Evolutionary conservation across 208 protist genomes (phyloP), one percentile per base, ranked within the genome.

Genomic region (Trypanosoma theileri): DNA sequence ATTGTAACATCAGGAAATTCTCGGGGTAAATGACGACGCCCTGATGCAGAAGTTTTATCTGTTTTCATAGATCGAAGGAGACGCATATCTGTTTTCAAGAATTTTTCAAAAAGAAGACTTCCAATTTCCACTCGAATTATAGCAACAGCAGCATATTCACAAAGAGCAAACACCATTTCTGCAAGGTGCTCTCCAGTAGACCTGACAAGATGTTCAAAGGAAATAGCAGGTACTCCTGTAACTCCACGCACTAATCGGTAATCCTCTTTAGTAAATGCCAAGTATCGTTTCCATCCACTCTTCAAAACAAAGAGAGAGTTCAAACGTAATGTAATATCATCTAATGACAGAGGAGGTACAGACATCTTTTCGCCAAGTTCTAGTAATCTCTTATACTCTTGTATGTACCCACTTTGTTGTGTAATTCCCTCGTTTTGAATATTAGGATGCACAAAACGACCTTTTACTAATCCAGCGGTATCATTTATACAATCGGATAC

Each of bases 211-310:
- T 69, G 45, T n/a, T 69, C 64, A 45, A 59, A 52, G 8, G 40
- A n/a, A 58, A 79, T 69, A 9, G 63, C 40, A 1, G 74, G 74
- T 2, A 75, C 73, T 3, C 83, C 83, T 22, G 64, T 86, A 6
- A 89, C 78, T 50, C 60, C 35, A 21, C 73, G 73, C 52, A 86
- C 79, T 12, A 56, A 59, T 41, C 69, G 61, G 56, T 85, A 85
- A 53, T 71, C 66, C 42, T 50, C 17, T 35, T 59, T 13, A 19
- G 28, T 42, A 7, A 21, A 42, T 12, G 28, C 17, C 6, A 42
- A 3, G 10, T 44, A 40, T 14, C 35, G 19, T 7, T 42, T 59
- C 28, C 22, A 42, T 42, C 17, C 10, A 11, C 31, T 35, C 9
- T 59, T 12, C 16, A 59, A 40, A 21, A 19, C 8, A 16, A 12